A percentile compares a stretch with the other conserved stretches of the same genome.
Evolutionary conservation across 2,329 filamentous ascomycete genomes (phyloP).

Genomic region (Pezizomycotina sp.): DNA sequence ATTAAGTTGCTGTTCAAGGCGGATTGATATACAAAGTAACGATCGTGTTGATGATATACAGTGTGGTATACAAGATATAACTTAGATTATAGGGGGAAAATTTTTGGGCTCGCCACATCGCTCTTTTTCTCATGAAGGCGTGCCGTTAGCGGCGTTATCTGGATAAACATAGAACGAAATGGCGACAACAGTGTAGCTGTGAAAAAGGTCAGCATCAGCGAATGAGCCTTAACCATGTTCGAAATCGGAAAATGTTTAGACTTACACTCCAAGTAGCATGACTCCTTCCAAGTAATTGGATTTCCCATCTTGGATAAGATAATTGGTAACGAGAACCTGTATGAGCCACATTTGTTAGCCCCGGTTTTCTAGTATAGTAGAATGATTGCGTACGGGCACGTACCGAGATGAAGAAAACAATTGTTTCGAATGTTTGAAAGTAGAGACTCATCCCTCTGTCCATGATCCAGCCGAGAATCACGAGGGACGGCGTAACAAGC

Average conservation of each 20-base stretch:
- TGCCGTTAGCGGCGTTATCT: too few relatives aligned
- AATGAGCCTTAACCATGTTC: too few relatives aligned
- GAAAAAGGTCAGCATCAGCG: constrained; percentile 2
- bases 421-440: constrained; percentile 47
- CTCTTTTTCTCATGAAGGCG: too few relatives aligned
- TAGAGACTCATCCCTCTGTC: constrained; percentile 57
- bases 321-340: constrained; percentile 31
- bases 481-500: constrained; percentile 63
- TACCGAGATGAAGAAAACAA: constrained; percentile 25
- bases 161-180: constrained; percentile 46
- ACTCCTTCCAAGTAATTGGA: constrained; percentile 72
- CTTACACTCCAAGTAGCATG: constrained; percentile 45
- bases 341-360: constrained; percentile 13
- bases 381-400: too few relatives aligned
- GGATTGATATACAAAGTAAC: too few relatives aligned
- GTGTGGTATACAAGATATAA: too few relatives aligned
- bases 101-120: too few relatives aligned
- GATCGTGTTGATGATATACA: too few relatives aligned
- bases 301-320: constrained; percentile 63
- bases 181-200: constrained; percentile 41
- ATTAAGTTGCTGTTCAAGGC: too few relatives aligned
- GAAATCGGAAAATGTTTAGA: constrained; percentile 20
- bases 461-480: constrained; percentile 66
- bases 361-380: constrained; percentile 2
- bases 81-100: too few relatives aligned